Percentiles rank a stretch among this genome's conserved stretches.
Conservation (phyloP, 2,329 filamentous ascomycete species). For the Pestalotiopsis sp. region DNA sequence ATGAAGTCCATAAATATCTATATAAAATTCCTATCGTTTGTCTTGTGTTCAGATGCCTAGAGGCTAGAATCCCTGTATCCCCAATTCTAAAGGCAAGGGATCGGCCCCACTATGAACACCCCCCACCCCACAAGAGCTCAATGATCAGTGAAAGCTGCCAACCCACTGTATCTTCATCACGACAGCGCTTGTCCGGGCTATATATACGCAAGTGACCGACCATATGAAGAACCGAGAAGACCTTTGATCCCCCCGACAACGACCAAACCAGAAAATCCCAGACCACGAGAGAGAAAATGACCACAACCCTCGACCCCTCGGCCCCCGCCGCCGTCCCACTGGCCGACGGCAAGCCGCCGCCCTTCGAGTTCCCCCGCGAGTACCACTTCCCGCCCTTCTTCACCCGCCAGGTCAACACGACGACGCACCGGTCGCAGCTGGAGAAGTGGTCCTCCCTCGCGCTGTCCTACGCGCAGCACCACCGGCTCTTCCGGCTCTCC, state of each 20-base stretch:
- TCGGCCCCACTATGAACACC: not conserved
- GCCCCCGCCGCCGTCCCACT: not conserved
- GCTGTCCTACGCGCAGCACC: constrained; percentile 78
- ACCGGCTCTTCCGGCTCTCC: constrained; percentile 76
- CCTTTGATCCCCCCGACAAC: too few relatives aligned
- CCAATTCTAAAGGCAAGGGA: not conserved
- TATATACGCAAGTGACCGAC: too few relatives aligned
- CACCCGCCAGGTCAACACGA: constrained; percentile 75
- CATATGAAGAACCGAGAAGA: too few relatives aligned
- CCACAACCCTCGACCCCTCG: not conserved
- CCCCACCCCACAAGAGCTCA: not conserved
- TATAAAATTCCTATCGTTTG: not conserved
- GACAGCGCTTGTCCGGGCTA: not conserved
- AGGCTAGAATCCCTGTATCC: not conserved
- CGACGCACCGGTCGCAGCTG: constrained; percentile 75
- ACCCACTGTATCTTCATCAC: not conserved
- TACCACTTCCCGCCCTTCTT: constrained; percentile 86
- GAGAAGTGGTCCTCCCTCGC: constrained; percentile 86
- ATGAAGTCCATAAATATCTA: too few relatives aligned
- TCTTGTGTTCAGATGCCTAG: not conserved
- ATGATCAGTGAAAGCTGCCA: not conserved
- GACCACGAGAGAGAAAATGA: not conserved
- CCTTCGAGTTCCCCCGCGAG: constrained; percentile 62
- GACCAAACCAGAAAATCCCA: not conserved
- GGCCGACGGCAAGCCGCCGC: constrained; percentile 13